Percentiles rank a stretch among this genome's conserved stretches.
Conservation (phyloP, 225 moss, liverwort and hornwort genomes). For the Polytrichum commune region DNA sequence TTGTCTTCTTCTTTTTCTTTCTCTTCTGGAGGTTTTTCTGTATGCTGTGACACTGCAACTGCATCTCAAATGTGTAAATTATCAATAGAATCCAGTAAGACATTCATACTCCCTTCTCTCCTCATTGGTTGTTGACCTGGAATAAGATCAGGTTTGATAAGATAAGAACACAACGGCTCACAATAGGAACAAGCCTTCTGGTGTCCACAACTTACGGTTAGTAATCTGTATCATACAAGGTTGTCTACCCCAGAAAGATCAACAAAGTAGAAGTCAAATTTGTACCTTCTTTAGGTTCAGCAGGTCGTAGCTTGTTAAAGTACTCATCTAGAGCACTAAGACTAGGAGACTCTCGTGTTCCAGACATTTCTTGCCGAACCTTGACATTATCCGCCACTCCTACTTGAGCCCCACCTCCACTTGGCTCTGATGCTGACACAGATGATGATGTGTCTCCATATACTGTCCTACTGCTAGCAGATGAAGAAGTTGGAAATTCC, state of each 20-base stretch:
- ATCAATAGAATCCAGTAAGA: not conserved
- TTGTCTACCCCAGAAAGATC: not conserved
- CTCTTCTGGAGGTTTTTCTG: slow-evolving; percentile 13
- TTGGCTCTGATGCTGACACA: slow-evolving; percentile 21
- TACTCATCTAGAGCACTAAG: slow-evolving; percentile 72
- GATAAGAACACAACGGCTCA: not conserved
- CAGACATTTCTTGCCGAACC: slow-evolving; percentile 21
- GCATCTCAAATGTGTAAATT: slow-evolving; percentile 6
- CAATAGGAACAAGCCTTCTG: too few species aligned
- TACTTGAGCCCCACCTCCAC: slow-evolving; percentile 14
- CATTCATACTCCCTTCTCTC: not conserved
- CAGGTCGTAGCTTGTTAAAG: slow-evolving; percentile 63
- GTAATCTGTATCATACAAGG: not conserved
- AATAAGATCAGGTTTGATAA: not conserved
- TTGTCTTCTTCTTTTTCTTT: slow-evolving; percentile 36
- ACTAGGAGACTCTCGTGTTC: slow-evolving; percentile 18
- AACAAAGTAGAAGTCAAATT: not conserved
- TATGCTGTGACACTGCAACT: slow-evolving; percentile 32
- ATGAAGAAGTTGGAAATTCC: not conserved
- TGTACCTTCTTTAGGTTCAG: slow-evolving; percentile 29
- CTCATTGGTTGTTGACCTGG: not conserved
- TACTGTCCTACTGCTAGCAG: slow-evolving; percentile 20
- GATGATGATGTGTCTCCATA: slow-evolving; percentile 8
- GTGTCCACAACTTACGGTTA: too few species aligned
- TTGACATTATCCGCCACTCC: slow-evolving; percentile 13